phyloP scores from a whole-genome alignment of 371 early-diverging fungal genomes.

The Rhizopus sp. region DNA sequence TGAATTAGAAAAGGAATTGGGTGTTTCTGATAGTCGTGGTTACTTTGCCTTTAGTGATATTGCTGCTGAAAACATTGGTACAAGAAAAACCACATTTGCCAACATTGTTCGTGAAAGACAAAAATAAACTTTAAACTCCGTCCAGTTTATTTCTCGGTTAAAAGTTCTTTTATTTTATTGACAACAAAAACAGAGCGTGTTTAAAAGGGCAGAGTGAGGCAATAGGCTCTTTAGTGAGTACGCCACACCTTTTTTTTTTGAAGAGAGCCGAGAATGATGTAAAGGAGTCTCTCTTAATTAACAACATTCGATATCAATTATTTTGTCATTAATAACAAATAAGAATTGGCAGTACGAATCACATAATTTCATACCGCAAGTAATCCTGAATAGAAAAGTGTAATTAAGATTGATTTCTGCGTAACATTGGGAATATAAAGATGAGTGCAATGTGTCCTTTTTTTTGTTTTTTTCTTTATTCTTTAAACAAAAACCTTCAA shows the following conservation, averaged over 20 bases:
- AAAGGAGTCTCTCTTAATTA: too few species aligned
- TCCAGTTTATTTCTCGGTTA: too few species aligned
- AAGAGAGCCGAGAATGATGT: too few species aligned
- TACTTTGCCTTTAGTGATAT: conserved; percentile 46
- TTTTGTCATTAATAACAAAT: too few species aligned
- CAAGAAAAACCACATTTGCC: conserved; percentile 36
- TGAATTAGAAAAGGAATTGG: conserved; percentile 36
- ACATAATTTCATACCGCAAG: background rate
- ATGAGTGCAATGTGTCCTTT: conserved; percentile 3
- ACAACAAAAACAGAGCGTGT: too few species aligned
- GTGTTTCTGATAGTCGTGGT: conserved; percentile 30
- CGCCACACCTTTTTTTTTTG: too few species aligned
- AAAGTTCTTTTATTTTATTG: too few species aligned
- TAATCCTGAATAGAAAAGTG: background rate
- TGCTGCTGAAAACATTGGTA: conserved; percentile 36
- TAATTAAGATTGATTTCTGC: background rate
- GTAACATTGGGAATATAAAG: conserved; percentile 1
- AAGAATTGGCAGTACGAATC: too few species aligned
- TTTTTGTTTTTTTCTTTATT: conserved; percentile 4
- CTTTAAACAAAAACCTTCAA: conserved; percentile 1
- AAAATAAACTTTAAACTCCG: too few species aligned
- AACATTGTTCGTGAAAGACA: conserved; percentile 11
- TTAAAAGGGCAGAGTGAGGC: too few species aligned
- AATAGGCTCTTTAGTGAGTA: too few species aligned
- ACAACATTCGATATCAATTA: too few species aligned